A percentile compares a stretch with the other conserved stretches of the same genome.
Conservation (phyloP, 2,329 filamentous ascomycete genomes). For the Neopestalotiopsis sp. region DNA sequence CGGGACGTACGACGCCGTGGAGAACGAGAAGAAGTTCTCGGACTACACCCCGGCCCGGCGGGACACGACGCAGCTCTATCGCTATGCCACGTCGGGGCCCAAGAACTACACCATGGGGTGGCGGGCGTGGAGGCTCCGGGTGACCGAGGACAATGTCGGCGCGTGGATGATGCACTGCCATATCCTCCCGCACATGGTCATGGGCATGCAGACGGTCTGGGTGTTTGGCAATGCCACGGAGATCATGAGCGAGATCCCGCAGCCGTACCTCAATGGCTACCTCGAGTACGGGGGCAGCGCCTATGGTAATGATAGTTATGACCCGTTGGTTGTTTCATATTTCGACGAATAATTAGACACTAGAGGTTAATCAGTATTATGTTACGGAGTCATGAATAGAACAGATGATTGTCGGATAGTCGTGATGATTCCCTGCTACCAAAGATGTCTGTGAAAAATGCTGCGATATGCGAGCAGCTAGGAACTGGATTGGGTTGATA, state of each 20-base stretch:
- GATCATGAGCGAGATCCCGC: slow-evolving; percentile 38
- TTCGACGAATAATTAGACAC: slow-evolving; percentile 10
- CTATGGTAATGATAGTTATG: slow-evolving; percentile 45
- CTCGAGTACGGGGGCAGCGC: slow-evolving; percentile 49
- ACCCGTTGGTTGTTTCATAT: slow-evolving; percentile 34
- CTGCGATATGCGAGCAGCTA: too few relatives aligned
- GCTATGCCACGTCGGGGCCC: slow-evolving; percentile 49
- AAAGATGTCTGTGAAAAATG: too few relatives aligned
- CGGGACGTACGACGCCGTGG: slow-evolving; percentile 54
- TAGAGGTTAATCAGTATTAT: background rate
- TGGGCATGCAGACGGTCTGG: slow-evolving; percentile 55
- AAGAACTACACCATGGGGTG: slow-evolving; percentile 54
- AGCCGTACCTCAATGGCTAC: slow-evolving; percentile 45
- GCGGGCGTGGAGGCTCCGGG: slow-evolving; percentile 62
- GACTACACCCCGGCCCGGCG: slow-evolving; percentile 43
- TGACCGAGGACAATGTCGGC: slow-evolving; percentile 52
- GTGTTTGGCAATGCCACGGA: slow-evolving; percentile 44
- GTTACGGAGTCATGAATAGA: background rate
- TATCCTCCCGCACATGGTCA: slow-evolving; percentile 61
- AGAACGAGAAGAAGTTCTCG: slow-evolving; percentile 48
- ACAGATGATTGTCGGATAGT: too few relatives aligned
- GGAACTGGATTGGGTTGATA: too few relatives aligned
- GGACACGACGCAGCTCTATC: slow-evolving; percentile 60
- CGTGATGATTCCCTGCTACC: too few relatives aligned
- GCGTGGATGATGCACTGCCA: slow-evolving; percentile 70